Evolutionary conservation across 2,329 filamentous ascomycete genomes (phyloP).

Genomic region (Xylaria sp.): DNA sequence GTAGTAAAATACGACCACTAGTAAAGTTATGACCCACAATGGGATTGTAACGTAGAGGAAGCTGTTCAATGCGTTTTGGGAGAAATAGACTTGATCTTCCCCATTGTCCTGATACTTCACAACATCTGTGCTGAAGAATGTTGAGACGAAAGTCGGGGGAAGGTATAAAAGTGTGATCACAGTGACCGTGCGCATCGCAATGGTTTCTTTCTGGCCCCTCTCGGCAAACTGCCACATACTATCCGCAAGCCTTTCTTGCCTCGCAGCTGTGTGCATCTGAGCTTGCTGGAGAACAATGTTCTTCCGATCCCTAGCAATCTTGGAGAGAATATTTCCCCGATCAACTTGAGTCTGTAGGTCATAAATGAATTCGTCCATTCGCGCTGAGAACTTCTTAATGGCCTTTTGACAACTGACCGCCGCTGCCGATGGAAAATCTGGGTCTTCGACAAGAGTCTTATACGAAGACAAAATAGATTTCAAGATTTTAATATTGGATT

Average conservation of each 20-base stretch:
- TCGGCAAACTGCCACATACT: slow-evolving; percentile 39
- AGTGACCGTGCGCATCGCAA: slow-evolving; percentile 52
- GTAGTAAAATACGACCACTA: slow-evolving; percentile 23
- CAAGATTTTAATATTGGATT: slow-evolving; percentile 51
- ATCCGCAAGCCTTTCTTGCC: slow-evolving; percentile 45
- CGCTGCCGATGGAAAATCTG: slow-evolving; percentile 37
- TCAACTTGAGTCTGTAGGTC: slow-evolving; percentile 51
- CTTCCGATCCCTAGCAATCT: slow-evolving; percentile 51
- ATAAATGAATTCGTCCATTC: slow-evolving; percentile 49
- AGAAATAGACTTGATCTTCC: slow-evolving; percentile 30
- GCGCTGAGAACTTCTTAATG: slow-evolving; percentile 41
- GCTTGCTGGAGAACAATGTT: slow-evolving; percentile 39
- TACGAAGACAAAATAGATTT: slow-evolving; percentile 43
- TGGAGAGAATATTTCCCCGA: slow-evolving; percentile 48
- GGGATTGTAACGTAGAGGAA: slow-evolving; percentile 32
- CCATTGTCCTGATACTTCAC: slow-evolving; percentile 34
- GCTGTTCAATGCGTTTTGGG: slow-evolving; percentile 20
- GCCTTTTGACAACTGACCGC: slow-evolving; percentile 33
- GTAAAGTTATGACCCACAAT: slow-evolving; percentile 22
- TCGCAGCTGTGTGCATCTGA: slow-evolving; percentile 44
- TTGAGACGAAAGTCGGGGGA: slow-evolving; percentile 54
- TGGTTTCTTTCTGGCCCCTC: slow-evolving; percentile 45
- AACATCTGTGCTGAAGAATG: slow-evolving; percentile 50
- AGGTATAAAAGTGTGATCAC: slow-evolving; percentile 51
- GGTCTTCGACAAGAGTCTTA: slow-evolving; percentile 32